These are phyloP conservation scores for Kingdonia uniflora DNA, from an alignment of 164 flowering plant genomes.

Conservation along the genomic window DNA sequence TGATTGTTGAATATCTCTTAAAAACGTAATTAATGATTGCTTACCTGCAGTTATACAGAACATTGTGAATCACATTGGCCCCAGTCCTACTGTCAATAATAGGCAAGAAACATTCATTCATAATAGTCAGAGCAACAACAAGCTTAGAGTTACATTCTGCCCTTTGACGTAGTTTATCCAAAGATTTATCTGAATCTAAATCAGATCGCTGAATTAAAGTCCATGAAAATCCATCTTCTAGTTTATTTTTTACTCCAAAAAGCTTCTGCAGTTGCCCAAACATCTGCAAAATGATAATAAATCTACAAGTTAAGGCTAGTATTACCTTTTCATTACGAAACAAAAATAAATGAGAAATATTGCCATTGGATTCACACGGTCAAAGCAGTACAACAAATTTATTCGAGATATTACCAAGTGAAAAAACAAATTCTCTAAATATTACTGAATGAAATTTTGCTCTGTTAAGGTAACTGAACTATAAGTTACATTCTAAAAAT, in stretches of 20 bases:
- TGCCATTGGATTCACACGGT: too few species aligned
- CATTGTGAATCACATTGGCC: constrained; percentile 66
- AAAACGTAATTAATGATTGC: constrained; percentile 8
- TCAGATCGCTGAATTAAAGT: constrained; percentile 60
- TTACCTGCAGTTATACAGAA: constrained; percentile 87
- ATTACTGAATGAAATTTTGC: too few species aligned
- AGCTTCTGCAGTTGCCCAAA: constrained; percentile 53
- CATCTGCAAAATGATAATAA: constrained; percentile 44
- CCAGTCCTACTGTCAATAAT: constrained; percentile 76
- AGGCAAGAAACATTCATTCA: constrained; percentile 97
- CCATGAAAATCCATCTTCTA: constrained; percentile 89
- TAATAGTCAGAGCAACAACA: constrained; percentile 74
- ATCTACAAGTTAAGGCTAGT: too few species aligned
- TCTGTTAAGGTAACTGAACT: too few species aligned
- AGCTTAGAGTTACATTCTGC: constrained; percentile 91
- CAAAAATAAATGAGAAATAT: too few species aligned
- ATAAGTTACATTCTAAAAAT: too few species aligned
- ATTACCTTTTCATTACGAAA: background rate
- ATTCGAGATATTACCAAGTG: too few species aligned
- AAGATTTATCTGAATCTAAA: constrained; percentile 31
- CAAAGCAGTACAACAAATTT: too few species aligned
- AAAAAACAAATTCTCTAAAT: too few species aligned
- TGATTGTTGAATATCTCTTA: background rate
- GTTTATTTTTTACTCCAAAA: constrained; percentile 72
- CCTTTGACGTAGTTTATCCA: constrained; percentile 33